Evolutionary conservation across 1,284 basidiomycete genomes (phyloP), one percentile per base, ranked within the genome.

Genomic region (Inonotus obliquus): DNA sequence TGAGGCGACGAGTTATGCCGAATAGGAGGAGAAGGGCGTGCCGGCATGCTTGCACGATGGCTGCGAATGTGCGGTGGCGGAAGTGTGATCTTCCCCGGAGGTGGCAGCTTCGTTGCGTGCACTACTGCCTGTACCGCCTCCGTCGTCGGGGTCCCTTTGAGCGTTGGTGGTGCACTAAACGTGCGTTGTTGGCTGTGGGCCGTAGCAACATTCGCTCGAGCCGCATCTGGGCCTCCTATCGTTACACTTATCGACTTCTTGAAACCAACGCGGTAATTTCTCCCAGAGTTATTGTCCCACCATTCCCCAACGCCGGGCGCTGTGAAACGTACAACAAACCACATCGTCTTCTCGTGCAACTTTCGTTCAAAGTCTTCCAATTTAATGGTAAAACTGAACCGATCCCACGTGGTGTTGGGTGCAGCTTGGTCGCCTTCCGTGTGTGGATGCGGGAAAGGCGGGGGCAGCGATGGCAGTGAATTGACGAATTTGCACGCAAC

Each of bases 251-350:
- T 29, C 41, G 63, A 65, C 59, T 73, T 70, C 57, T 76, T 72
- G 72, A 91, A 91, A 11, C 71, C 75, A 61, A 97, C 78, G 57
- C 83, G 77, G 75, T 95, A 97, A 74, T 97, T 96, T 67, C 73
- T 69, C 1, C 86, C 88, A 14, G 73, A 76, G 69, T 96, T 97
- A 74, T 95, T 96, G 77, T 97, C 95, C 95, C 96, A 97, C 79
- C 83, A 80, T 79, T 87, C 75, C 69, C 86, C 72, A 70, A 77
- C 73, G 78, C 83, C 64, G 77, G 67, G 66, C 2, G 70, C 68
- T 14, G 74, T 76, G 72, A 81, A 93, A 35, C 87, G 77, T 2
- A 81, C 81, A 35, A 85, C 91, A 21, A 92, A 76, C 73, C 80
- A 84, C 51, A 94, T 73, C 13, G 81, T 83, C 38, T 88, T 79